phyloP scores from a whole-genome alignment of 129 eudicot genomes.

The Tagetes erecta region DNA sequence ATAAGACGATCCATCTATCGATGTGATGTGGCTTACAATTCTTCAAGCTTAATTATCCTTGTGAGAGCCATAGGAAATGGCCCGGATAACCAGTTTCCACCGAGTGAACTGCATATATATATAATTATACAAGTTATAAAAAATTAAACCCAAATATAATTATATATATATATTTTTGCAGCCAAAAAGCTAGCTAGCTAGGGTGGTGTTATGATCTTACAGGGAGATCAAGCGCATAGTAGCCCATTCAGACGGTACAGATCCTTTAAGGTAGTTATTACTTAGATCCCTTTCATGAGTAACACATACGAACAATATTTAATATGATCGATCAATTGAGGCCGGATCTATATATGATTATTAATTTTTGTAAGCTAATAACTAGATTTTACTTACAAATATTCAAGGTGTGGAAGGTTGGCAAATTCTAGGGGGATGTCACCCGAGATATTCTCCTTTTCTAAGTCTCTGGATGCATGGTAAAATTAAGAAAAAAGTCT shows the following conservation, averaged over 20 bases:
- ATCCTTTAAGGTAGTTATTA: slow-evolving; percentile 64
- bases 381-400: slow-evolving; percentile 45
- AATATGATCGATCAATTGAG: too few species aligned
- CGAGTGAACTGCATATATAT: slow-evolving; percentile 62
- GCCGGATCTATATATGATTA: background rate
- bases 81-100: slow-evolving; percentile 85
- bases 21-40: slow-evolving; percentile 52
- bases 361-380: background rate
- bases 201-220: slow-evolving; percentile 36
- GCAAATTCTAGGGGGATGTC: slow-evolving; percentile 65
- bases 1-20: too few species aligned
- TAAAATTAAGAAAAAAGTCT: too few species aligned
- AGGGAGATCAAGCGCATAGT: slow-evolving; percentile 58
- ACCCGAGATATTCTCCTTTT: slow-evolving; percentile 47
- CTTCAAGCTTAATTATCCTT: slow-evolving; percentile 54
- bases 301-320: background rate
- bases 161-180: slow-evolving; percentile 5
- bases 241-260: slow-evolving; percentile 64
- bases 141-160: background rate
- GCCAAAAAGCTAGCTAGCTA: slow-evolving; percentile 3
- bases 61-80: slow-evolving; percentile 69
- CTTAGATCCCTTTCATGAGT: slow-evolving; percentile 73
- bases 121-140: background rate
- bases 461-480: too few species aligned
- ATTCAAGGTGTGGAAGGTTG: slow-evolving; percentile 58